These are phyloP conservation scores for Xylogone sp. DNA, from an alignment of 2,329 filamentous ascomycete species.

Conservation along the genomic window DNA sequence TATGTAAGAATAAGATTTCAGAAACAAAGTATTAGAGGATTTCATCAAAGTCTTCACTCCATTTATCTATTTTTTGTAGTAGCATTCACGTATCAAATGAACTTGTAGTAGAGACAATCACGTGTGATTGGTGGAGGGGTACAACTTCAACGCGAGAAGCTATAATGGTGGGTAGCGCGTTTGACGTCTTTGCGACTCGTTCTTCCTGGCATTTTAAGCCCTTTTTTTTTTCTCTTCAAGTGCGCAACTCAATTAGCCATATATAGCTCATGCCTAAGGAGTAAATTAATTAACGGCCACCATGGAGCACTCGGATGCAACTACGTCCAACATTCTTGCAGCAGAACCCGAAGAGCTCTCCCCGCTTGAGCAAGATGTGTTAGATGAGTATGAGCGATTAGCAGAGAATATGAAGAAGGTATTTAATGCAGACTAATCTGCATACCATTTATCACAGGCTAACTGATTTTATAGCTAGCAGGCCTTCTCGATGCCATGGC, in stretches of 20 bases:
- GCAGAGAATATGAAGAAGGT: constrained; percentile 91
- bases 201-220: too few species aligned
- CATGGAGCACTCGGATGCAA: constrained; percentile 16
- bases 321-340: constrained; percentile 5
- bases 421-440: constrained; percentile 8
- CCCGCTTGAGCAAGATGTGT: constrained; percentile 85
- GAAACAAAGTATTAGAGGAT: too few species aligned
- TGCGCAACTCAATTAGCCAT: not conserved
- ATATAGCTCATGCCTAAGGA: not conserved
- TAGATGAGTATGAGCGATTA: constrained; percentile 88
- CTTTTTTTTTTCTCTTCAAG: too few species aligned
- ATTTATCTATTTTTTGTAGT: too few species aligned
- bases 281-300: not conserved
- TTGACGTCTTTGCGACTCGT: too few species aligned
- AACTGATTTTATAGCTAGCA: constrained; percentile 45
- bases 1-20: too few species aligned
- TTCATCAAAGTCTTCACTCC: too few species aligned
- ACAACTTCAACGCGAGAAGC: too few species aligned
- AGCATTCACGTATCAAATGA: too few species aligned
- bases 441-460: not conserved
- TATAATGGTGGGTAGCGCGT: too few species aligned
- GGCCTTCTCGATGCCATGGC: constrained; percentile 59
- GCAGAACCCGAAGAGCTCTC: constrained; percentile 52
- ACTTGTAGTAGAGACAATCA: too few species aligned
- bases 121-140: too few species aligned